Evolutionary conservation across 73 alveolate species (phyloP).

Genomic region (Stentor coeruleus): DNA sequence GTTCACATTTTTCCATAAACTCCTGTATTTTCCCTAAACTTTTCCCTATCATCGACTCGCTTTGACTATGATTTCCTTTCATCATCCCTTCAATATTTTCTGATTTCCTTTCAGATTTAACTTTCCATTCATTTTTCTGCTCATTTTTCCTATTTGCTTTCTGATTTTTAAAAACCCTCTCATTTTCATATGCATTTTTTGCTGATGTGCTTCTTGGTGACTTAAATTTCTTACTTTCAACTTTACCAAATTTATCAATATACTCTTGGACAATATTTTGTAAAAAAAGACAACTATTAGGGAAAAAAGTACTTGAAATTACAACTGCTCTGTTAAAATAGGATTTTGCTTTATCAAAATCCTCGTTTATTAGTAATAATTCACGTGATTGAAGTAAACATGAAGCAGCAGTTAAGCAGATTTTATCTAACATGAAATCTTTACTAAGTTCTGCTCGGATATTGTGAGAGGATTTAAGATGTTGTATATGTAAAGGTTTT

Average conservation of each 20-base stretch:
- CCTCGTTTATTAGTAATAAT: constrained; percentile 57
- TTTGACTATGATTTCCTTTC: neutral
- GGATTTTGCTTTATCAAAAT: constrained; percentile 38
- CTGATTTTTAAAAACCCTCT: too few species aligned
- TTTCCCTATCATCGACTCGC: neutral
- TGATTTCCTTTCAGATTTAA: neutral
- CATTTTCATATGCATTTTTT: neutral
- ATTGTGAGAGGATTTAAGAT: constrained; percentile 23
- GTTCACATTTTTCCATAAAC: neutral
- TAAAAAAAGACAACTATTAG: constrained; percentile 31
- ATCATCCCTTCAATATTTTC: neutral
- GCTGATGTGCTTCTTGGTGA: constrained; percentile 9
- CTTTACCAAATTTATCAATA: too few species aligned
- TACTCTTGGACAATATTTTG: neutral
- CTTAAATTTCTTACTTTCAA: neutral
- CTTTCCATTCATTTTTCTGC: neutral
- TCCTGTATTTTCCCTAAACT: too few species aligned
- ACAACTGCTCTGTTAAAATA: constrained; percentile 83
- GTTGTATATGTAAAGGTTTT: constrained; percentile 58
- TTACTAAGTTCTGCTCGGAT: constrained; percentile 41
- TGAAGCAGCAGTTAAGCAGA: constrained; percentile 59
- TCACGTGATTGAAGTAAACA: constrained; percentile 87
- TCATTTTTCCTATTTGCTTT: neutral
- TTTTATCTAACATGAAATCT: constrained; percentile 45
- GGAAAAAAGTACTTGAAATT: constrained; percentile 73